These are phyloP conservation scores for Canavalia ensiformis DNA, from an alignment of 306 rosid genomes.

Conservation along the genomic window DNA sequence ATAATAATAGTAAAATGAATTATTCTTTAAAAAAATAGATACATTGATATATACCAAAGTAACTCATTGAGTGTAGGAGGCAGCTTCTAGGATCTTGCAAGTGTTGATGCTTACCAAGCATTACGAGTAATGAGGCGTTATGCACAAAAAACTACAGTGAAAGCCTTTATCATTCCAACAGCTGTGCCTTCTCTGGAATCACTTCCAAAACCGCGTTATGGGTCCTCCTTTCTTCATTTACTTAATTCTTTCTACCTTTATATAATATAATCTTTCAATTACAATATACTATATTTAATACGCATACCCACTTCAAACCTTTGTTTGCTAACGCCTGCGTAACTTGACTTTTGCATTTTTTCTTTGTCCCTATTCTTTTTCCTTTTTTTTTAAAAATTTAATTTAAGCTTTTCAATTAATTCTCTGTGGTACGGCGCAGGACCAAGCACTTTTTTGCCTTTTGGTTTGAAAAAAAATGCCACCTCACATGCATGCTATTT, in stretches of 20 bases:
- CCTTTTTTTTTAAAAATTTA: neutral
- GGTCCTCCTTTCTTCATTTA: slow-evolving; percentile 48
- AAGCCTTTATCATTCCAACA: slow-evolving; percentile 53
- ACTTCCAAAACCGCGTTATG: slow-evolving; percentile 80
- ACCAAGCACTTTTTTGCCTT: slow-evolving; percentile 11
- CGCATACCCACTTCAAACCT: slow-evolving; percentile 46
- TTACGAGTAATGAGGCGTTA: slow-evolving; percentile 29
- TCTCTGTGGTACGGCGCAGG: slow-evolving; percentile 50
- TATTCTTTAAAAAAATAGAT: no score
- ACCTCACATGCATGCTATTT: slow-evolving; percentile 40
- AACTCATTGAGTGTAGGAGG: slow-evolving; percentile 49
- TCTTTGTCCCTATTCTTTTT: slow-evolving; percentile 29
- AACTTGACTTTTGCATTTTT: slow-evolving; percentile 64
- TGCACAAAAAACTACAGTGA: slow-evolving; percentile 19
- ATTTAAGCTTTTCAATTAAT: slow-evolving; percentile 50
- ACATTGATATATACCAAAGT: no score
- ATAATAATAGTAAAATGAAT: no score
- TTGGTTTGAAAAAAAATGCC: slow-evolving; percentile 51
- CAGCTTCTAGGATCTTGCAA: slow-evolving; percentile 69
- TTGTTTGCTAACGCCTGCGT: slow-evolving; percentile 62
- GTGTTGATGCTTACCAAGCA: slow-evolving; percentile 19
- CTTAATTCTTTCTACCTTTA: neutral
- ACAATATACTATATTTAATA: slow-evolving; percentile 20
- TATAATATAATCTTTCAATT: neutral
- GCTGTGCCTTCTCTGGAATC: slow-evolving; percentile 85